These are phyloP conservation scores for Trichoderma erinaceum DNA, from an alignment of 495 filamentous ascomycete genomes.

Conservation along the genomic window DNA sequence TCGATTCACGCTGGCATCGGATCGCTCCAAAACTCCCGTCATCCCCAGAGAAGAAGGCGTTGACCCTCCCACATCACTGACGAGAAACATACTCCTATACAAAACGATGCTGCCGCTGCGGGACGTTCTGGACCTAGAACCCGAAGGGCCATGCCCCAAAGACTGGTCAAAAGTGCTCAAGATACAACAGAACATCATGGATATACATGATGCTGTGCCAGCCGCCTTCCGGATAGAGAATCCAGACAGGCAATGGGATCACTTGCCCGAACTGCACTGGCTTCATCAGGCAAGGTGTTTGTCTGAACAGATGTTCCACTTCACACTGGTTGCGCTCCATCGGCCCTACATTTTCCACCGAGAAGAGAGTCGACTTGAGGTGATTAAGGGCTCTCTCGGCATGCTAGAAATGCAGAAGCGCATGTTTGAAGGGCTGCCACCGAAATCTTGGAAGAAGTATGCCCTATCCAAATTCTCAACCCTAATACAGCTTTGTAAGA, in stretches of 20 bases:
- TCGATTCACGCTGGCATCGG: slow-evolving; percentile 23
- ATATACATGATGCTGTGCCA: slow-evolving; percentile 43
- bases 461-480: neutral
- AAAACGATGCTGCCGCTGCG: slow-evolving; percentile 29
- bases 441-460: slow-evolving; percentile 49
- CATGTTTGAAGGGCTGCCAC: slow-evolving; percentile 43
- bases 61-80: slow-evolving; percentile 40
- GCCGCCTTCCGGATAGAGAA: slow-evolving; percentile 47
- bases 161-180: slow-evolving; percentile 47
- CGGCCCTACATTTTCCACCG: slow-evolving; percentile 57
- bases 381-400: slow-evolving; percentile 47
- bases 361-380: slow-evolving; percentile 42
- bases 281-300: slow-evolving; percentile 41
- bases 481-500: neutral
- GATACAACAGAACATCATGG: slow-evolving; percentile 45
- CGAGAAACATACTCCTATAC: slow-evolving; percentile 33
- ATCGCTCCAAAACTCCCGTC: slow-evolving; percentile 30
- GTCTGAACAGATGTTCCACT: slow-evolving; percentile 41
- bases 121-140: slow-evolving; percentile 42
- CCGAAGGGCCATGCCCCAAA: slow-evolving; percentile 42
- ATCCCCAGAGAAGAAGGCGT: slow-evolving; percentile 27
- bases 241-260: slow-evolving; percentile 51
- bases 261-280: slow-evolving; percentile 45
- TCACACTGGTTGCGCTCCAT: slow-evolving; percentile 56
- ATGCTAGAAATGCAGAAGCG: slow-evolving; percentile 50